Conservation (phyloP, 2,329 filamentous ascomycete species). For the Microsporum audouinii region DNA sequence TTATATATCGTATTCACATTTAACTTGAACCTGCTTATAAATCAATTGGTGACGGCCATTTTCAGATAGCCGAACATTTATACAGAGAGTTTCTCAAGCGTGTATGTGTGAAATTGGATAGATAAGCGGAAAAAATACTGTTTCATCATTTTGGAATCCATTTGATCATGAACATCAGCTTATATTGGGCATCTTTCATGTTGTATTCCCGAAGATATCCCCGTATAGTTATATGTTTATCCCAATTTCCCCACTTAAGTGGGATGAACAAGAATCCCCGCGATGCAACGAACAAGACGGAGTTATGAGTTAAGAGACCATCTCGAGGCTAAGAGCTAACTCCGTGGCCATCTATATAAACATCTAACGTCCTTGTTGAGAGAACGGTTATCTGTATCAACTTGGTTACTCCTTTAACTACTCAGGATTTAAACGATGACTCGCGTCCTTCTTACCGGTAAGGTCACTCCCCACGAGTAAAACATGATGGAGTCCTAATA, state of each 20-base stretch:
- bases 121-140: no score
- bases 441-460: conserved; percentile 21
- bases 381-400: background rate
- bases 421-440: conserved; percentile 13
- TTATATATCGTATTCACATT: background rate
- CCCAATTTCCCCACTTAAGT: no score
- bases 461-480: background rate
- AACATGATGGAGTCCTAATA: background rate
- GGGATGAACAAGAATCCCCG: background rate
- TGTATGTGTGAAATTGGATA: no score
- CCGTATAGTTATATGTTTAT: no score
- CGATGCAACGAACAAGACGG: background rate
- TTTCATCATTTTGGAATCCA: no score
- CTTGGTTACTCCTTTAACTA: background rate
- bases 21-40: background rate
- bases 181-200: no score
- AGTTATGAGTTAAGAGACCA: background rate
- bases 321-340: background rate
- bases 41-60: background rate
- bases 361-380: background rate
- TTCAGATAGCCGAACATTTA: background rate
- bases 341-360: background rate
- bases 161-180: no score
- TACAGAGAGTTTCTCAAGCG: background rate
- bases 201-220: no score